phyloP scores from a whole-genome alignment of 2,329 filamentous ascomycete genomes.

The Neopestalotiopsis sp. region DNA sequence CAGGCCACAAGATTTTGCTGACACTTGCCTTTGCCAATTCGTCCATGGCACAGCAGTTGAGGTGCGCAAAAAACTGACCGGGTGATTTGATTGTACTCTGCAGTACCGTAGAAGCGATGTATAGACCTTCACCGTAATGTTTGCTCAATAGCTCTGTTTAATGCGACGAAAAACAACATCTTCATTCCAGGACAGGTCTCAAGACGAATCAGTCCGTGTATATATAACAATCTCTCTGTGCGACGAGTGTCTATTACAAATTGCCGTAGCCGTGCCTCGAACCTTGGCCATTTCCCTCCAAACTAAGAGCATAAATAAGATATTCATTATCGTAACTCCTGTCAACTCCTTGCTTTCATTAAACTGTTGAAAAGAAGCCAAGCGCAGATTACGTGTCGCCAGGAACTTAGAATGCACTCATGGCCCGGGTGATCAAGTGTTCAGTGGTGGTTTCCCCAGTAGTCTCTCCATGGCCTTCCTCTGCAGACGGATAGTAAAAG shows the following conservation, averaged over 20 bases:
- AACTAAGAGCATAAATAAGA: neutral
- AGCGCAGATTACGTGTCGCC: neutral
- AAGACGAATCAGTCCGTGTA: too few species aligned
- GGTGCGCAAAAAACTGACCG: too few species aligned
- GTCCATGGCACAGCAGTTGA: too few species aligned
- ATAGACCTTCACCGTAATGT: too few species aligned
- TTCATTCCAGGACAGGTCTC: too few species aligned
- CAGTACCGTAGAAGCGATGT: too few species aligned
- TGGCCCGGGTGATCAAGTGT: neutral
- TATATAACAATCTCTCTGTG: neutral
- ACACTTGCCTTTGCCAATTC: too few species aligned
- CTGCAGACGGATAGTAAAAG: constrained; percentile 53
- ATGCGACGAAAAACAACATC: too few species aligned
- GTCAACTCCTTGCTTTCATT: constrained; percentile 4
- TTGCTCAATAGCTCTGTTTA: too few species aligned
- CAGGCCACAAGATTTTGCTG: too few species aligned
- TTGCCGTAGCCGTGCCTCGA: neutral
- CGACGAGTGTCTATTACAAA: neutral
- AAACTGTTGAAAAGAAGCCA: neutral
- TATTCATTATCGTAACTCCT: neutral
- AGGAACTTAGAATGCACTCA: neutral
- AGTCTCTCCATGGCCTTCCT: neutral
- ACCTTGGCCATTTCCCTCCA: neutral
- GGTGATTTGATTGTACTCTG: too few species aligned
- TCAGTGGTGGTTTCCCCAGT: neutral